A percentile compares a stretch with the other conserved stretches of the same genome.
Conservation (phyloP, 768 basidiomycete genomes). For the Mycena maculata region DNA sequence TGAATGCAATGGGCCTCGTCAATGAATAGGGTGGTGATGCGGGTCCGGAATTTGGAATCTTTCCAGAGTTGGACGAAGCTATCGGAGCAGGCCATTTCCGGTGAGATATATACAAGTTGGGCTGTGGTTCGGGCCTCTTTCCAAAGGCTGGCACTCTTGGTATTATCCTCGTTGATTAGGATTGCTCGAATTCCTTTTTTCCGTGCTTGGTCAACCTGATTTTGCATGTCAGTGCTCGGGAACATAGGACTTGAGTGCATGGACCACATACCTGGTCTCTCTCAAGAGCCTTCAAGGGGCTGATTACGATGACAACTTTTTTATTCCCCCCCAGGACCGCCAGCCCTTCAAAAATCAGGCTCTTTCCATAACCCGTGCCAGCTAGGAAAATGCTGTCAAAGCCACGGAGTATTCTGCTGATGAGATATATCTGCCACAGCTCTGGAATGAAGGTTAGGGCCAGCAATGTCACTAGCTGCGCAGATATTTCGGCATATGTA, state of each 20-base stretch:
- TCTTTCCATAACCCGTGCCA: slow-evolving; percentile 44
- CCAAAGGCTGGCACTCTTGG: not conserved
- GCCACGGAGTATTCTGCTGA: no score
- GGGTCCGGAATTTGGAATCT: slow-evolving; percentile 39
- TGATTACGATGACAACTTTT: slow-evolving; percentile 39
- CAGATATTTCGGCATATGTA: not conserved
- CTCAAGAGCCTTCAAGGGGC: slow-evolving; percentile 44
- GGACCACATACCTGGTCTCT: slow-evolving; percentile 38
- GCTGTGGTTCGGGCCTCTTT: not conserved
- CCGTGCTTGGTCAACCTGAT: slow-evolving; percentile 44
- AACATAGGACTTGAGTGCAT: not conserved
- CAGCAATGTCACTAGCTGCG: no score
- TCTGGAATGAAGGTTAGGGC: no score
- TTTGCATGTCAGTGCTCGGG: not conserved
- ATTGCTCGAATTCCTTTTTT: slow-evolving; percentile 25
- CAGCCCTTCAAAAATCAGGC: slow-evolving; percentile 42
- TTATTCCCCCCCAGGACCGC: slow-evolving; percentile 31
- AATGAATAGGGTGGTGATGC: slow-evolving; percentile 40
- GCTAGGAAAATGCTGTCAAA: no score
- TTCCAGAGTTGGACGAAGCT: slow-evolving; percentile 45
- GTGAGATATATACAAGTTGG: no score
- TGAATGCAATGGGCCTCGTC: slow-evolving; percentile 50
- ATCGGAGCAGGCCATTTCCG: slow-evolving; percentile 40
- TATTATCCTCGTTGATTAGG: slow-evolving; percentile 32
- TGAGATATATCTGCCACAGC: no score